These are phyloP conservation scores for Ustilago vetiveriae DNA, from an alignment of 1,284 basidiomycete species.

Conservation along the genomic window DNA sequence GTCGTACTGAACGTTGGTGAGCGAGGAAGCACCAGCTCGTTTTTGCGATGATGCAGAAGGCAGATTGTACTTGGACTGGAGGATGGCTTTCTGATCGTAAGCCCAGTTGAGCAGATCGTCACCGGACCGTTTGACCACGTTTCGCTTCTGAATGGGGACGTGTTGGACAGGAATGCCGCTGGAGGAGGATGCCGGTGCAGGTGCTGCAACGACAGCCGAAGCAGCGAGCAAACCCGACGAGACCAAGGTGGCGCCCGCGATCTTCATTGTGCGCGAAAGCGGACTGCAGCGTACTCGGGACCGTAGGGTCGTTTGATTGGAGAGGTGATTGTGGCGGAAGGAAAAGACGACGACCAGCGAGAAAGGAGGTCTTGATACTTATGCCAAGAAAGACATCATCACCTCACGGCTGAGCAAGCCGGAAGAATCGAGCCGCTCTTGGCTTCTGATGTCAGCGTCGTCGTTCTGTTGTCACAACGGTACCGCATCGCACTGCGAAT, in stretches of 20 bases:
- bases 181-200: conserved; percentile 10
- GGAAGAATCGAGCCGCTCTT: too few relatives aligned
- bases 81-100: conserved; percentile 39
- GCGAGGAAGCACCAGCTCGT: conserved; percentile 11
- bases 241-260: conserved; percentile 22
- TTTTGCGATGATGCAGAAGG: background rate
- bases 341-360: too few relatives aligned
- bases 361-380: too few relatives aligned
- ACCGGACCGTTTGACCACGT: conserved; percentile 20
- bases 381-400: too few relatives aligned
- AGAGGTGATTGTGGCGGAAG: too few relatives aligned
- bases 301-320: too few relatives aligned
- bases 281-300: too few relatives aligned
- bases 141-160: conserved; percentile 36
- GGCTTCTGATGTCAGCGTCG: too few relatives aligned
- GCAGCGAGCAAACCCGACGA: conserved; percentile 28
- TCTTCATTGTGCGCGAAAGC: conserved; percentile 26
- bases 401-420: too few relatives aligned
- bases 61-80: conserved; percentile 52
- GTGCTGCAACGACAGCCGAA: conserved; percentile 15
- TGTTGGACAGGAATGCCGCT: conserved; percentile 18
- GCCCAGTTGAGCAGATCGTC: conserved; percentile 51
- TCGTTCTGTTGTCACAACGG: too few relatives aligned
- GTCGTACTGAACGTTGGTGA: conserved; percentile 55
- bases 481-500: too few relatives aligned